These are phyloP conservation scores for Chaetoceros muelleri DNA, from an alignment of 108 stramenopile genomes.

Conservation along the genomic window DNA sequence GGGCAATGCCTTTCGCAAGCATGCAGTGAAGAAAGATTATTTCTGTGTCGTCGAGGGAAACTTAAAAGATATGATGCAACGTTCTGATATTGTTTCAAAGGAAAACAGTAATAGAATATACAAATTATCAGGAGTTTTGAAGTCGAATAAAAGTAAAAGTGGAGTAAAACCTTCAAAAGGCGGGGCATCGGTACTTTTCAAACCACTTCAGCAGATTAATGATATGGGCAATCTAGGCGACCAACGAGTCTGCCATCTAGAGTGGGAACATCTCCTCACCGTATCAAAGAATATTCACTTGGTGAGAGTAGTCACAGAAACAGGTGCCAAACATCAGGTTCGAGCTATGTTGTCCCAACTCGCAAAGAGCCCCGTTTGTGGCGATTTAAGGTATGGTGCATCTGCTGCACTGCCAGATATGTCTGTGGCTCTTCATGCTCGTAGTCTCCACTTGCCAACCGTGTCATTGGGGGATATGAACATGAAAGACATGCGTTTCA, in stretches of 20 bases:
- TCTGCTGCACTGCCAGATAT: conserved; percentile 47
- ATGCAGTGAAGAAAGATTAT: conserved; percentile 19
- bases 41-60: conserved; percentile 16
- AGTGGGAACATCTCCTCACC: conserved; percentile 29
- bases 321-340: conserved; percentile 76
- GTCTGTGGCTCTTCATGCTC: conserved; percentile 78
- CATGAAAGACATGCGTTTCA: conserved; percentile 27
- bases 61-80: neutral
- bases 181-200: conserved; percentile 19
- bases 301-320: conserved; percentile 39
- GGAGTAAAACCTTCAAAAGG: no score
- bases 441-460: conserved; percentile 37
- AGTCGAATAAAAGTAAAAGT: conserved; percentile 3
- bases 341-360: conserved; percentile 56
- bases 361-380: conserved; percentile 42
- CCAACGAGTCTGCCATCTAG: conserved; percentile 30
- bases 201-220: conserved; percentile 10
- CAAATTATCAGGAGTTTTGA: conserved; percentile 21
- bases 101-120: conserved; percentile 7
- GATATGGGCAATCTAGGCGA: neutral
- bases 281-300: conserved; percentile 20
- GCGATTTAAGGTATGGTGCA: conserved; percentile 68
- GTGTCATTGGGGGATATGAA: conserved; percentile 42
- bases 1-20: conserved; percentile 36
- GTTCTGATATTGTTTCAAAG: neutral